These are phyloP conservation scores for Fusarium begoniae DNA, from an alignment of 2,329 filamentous ascomycete genomes.

Conservation along the genomic window DNA sequence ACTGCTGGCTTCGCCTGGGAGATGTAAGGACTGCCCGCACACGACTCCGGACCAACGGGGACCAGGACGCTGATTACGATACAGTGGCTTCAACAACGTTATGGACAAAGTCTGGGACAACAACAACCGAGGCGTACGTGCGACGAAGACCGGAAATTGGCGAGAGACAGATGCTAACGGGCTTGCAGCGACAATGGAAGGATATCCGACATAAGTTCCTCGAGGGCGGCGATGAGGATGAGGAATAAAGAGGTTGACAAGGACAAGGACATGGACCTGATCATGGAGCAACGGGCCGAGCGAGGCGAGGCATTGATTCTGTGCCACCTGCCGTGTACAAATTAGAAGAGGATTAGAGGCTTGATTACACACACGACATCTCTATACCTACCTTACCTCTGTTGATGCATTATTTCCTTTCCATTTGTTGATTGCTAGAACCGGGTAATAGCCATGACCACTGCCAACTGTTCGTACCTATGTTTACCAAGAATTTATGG, in stretches of 20 bases:
- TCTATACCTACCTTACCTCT: constrained; percentile 12
- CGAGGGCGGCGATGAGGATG: constrained; percentile 66
- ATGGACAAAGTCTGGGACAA: constrained; percentile 91
- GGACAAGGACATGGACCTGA: constrained; percentile 10
- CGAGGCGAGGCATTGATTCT: constrained; percentile 36
- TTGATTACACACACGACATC: constrained; percentile 34
- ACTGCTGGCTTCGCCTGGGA: constrained; percentile 88
- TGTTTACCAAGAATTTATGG: not conserved
- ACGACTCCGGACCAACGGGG: constrained; percentile 27
- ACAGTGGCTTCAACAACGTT: constrained; percentile 81
- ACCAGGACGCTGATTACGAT: constrained; percentile 45
- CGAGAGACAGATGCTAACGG: constrained; percentile 40
- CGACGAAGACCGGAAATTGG: not conserved
- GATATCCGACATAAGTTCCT: constrained; percentile 95
- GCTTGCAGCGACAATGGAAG: constrained; percentile 93
- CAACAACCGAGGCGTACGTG: constrained; percentile 89
- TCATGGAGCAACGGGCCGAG: constrained; percentile 28
- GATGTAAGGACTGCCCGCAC: constrained; percentile 71
- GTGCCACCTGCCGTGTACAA: constrained; percentile 48
- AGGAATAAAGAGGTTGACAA: constrained; percentile 31
- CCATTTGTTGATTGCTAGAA: not conserved
- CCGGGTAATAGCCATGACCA: not conserved
- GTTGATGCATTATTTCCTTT: constrained; percentile 10
- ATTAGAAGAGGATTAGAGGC: constrained; percentile 45
- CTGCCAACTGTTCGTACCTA: not conserved